phyloP scores from a whole-genome alignment of 1,139 yeast genomes.

The Suhomyces yuchorum region DNA sequence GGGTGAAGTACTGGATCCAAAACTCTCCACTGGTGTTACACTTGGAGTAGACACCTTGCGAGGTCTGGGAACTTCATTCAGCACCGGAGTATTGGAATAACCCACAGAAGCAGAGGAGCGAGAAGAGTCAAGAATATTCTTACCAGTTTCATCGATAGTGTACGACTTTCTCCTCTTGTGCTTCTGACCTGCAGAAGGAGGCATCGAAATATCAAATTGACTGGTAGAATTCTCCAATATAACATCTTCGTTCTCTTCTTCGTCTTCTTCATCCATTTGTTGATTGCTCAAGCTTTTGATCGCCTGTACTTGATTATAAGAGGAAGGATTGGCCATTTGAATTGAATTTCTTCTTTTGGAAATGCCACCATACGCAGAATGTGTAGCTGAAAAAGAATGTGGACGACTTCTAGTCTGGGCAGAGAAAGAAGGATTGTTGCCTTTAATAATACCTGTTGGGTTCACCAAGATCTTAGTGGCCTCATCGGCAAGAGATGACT shows the following conservation, averaged over 20 bases:
- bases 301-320: conserved; percentile 6
- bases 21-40: conserved; percentile 1
- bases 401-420: conserved; percentile 7
- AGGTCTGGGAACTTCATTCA: conserved; percentile 5
- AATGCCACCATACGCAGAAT: conserved; percentile 12
- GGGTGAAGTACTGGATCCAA: conserved; percentile 3
- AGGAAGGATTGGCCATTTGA: conserved; percentile 12
- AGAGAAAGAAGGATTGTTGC: conserved; percentile 7
- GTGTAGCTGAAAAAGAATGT: conserved; percentile 17
- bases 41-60: conserved; percentile 7
- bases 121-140: neutral
- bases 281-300: conserved; percentile 4
- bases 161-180: conserved; percentile 19
- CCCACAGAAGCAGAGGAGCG: neutral
- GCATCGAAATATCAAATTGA: neutral
- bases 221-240: conserved; percentile 3
- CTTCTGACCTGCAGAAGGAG: conserved; percentile 17
- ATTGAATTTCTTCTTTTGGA: conserved; percentile 17
- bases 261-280: conserved; percentile 12
- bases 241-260: conserved; percentile 9
- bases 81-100: neutral
- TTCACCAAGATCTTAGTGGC: conserved; percentile 17
- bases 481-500: conserved; percentile 8
- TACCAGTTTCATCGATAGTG: conserved; percentile 6
- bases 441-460: conserved; percentile 18